Percentiles rank a stretch among this genome's conserved stretches.
Conservation (phyloP, 805 yeast species). For the Ogataea pini region DNA sequence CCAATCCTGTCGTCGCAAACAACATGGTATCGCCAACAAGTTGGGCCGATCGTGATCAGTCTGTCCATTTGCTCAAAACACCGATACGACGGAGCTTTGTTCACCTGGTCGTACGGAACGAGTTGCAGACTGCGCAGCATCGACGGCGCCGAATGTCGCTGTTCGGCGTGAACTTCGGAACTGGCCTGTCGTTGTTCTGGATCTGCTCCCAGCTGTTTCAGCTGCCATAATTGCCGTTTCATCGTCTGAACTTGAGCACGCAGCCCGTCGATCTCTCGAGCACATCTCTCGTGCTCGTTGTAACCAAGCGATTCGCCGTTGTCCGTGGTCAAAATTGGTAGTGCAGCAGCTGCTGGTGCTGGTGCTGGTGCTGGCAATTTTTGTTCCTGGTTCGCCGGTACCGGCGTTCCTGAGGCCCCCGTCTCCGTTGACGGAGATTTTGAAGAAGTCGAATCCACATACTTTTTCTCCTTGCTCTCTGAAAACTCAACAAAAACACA, state of each 20-base stretch:
- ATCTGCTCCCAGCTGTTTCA: no score
- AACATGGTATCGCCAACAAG: constrained; percentile 22
- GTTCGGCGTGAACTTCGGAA: no score
- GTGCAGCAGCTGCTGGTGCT: no score
- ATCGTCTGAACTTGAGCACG: background rate
- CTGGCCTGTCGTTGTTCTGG: no score
- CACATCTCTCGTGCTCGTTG: no score
- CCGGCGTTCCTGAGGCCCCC: background rate
- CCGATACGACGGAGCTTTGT: background rate
- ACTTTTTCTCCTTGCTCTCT: background rate
- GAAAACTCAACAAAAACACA: constrained; percentile 26
- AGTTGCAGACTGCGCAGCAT: background rate
- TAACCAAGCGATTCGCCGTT: no score
- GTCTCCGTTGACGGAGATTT: no score
- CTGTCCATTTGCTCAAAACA: background rate
- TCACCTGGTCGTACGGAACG: background rate
- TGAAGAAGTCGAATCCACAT: no score
- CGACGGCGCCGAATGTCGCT: background rate
- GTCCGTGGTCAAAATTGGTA: no score
- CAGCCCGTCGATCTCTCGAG: no score
- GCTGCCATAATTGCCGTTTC: background rate
- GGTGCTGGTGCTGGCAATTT: no score
- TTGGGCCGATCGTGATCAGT: constrained; percentile 12
- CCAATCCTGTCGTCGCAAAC: constrained; percentile 13
- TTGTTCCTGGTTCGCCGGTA: no score